Evolutionary conservation across 2,329 filamentous ascomycete genomes (phyloP).

Genomic region (Lachnellula arida): DNA sequence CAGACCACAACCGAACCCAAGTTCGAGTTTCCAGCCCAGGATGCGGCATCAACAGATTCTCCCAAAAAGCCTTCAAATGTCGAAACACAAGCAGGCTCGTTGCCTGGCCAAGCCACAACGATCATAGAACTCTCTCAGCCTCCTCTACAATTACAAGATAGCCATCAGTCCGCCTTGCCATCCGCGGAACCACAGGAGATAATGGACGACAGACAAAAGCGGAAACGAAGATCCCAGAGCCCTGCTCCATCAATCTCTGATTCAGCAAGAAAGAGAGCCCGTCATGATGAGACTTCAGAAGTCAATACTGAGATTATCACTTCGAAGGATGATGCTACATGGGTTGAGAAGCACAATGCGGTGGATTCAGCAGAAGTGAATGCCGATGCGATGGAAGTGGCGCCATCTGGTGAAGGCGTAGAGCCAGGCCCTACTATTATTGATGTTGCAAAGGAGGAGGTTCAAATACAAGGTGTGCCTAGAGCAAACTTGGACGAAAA

Average conservation of each 20-base stretch:
- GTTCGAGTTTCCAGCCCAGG: background rate
- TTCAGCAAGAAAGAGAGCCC: slow-evolving; percentile 50
- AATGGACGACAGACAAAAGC: slow-evolving; percentile 54
- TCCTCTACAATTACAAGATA: slow-evolving; percentile 10
- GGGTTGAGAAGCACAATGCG: slow-evolving; percentile 25
- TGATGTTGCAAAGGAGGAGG: slow-evolving; percentile 19
- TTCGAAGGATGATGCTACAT: slow-evolving; percentile 17
- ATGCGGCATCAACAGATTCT: background rate
- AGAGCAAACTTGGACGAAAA: background rate
- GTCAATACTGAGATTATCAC: slow-evolving; percentile 8
- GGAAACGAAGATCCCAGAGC: slow-evolving; percentile 62
- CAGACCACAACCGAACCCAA: background rate
- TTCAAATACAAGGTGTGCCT: slow-evolving; percentile 8
- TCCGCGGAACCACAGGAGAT: slow-evolving; percentile 31
- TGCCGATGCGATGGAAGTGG: slow-evolving; percentile 6
- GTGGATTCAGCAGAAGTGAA: slow-evolving; percentile 16
- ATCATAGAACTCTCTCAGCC: background rate
- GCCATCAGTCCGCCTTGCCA: slow-evolving; percentile 13
- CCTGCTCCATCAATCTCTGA: slow-evolving; percentile 53
- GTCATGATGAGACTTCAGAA: slow-evolving; percentile 33
- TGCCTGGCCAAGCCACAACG: background rate
- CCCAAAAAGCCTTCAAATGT: background rate
- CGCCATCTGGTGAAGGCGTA: background rate
- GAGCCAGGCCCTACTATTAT: slow-evolving; percentile 10
- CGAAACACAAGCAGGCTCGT: background rate